phyloP scores from a whole-genome alignment of 2,329 filamentous ascomycete species.

The Talaromyces pinophilus region DNA sequence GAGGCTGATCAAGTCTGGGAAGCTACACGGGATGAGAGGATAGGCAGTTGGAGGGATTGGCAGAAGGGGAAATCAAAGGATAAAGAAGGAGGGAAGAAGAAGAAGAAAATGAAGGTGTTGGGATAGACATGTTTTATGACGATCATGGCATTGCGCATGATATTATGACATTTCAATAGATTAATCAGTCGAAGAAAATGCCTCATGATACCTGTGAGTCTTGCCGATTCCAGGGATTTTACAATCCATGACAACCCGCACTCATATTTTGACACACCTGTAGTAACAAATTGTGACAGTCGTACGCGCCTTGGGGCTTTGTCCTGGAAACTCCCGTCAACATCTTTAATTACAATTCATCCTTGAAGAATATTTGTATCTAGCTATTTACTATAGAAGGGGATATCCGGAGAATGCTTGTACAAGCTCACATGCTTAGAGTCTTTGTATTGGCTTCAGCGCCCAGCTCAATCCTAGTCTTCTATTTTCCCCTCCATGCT shows the following conservation, averaged over 20 bases:
- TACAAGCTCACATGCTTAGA: not conserved
- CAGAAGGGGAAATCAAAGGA: slow-evolving; percentile 68
- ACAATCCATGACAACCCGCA: not conserved
- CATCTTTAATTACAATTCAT: not conserved
- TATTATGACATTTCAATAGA: not conserved
- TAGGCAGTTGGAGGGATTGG: slow-evolving; percentile 91
- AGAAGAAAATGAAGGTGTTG: slow-evolving; percentile 53
- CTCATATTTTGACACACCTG: not conserved
- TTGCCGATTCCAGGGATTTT: not conserved
- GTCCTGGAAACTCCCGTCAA: not conserved
- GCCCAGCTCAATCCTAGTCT: not conserved
- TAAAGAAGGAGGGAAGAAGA: slow-evolving; percentile 61
- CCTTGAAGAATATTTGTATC: not conserved
- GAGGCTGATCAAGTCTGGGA: slow-evolving; percentile 97
- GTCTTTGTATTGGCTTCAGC: not conserved
- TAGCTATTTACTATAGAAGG: not conserved
- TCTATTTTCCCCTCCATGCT: not conserved
- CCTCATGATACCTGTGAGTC: not conserved
- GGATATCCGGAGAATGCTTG: not conserved
- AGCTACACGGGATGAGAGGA: slow-evolving; percentile 83
- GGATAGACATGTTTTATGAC: slow-evolving; percentile 33
- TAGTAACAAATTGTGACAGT: not conserved
- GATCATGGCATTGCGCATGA: not conserved
- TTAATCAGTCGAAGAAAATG: not conserved
- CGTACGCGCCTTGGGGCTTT: not conserved